Percentiles rank a stretch among this genome's conserved stretches.
Evolutionary conservation across 768 basidiomycete genomes (phyloP).

Genomic region (Pulveroboletus sp.): DNA sequence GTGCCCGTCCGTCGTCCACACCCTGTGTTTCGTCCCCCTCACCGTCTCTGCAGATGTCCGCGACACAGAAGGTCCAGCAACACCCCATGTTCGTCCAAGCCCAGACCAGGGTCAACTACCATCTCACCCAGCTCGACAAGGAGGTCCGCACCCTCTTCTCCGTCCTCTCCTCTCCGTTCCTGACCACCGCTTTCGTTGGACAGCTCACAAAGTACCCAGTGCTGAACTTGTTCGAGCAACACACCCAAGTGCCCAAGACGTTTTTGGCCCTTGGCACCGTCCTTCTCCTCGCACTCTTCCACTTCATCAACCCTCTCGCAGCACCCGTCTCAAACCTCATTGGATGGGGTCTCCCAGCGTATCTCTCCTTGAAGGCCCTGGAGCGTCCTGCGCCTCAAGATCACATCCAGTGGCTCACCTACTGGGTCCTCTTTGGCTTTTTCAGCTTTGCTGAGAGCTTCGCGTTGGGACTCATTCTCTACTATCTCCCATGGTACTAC

Average conservation of each 20-base stretch:
- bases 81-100: slow-evolving; percentile 85
- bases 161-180: background rate
- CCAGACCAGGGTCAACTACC: slow-evolving; percentile 75
- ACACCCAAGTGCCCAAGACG: slow-evolving; percentile 90
- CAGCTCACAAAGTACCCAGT: slow-evolving; percentile 85
- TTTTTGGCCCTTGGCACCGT: slow-evolving; percentile 77
- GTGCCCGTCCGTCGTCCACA: too few species aligned
- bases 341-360: slow-evolving; percentile 92
- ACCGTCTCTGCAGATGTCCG: slow-evolving; percentile 54
- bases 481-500: slow-evolving; percentile 94
- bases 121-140: slow-evolving; percentile 90
- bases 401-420: slow-evolving; percentile 94
- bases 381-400: slow-evolving; percentile 80
- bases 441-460: slow-evolving; percentile 91
- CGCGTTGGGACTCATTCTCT: slow-evolving; percentile 76
- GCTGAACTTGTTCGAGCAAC: slow-evolving; percentile 78
- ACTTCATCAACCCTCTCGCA: slow-evolving; percentile 88
- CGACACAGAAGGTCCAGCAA: slow-evolving; percentile 77
- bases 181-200: slow-evolving; percentile 1
- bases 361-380: slow-evolving; percentile 91
- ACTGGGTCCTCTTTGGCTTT: slow-evolving; percentile 94
- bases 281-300: slow-evolving; percentile 62
- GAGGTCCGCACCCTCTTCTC: slow-evolving; percentile 55
- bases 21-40: background rate
- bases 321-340: slow-evolving; percentile 90